Evolutionary conservation across 2,329 filamentous ascomycete species (phyloP).

Genomic region (Trichophyton schoenleinii): DNA sequence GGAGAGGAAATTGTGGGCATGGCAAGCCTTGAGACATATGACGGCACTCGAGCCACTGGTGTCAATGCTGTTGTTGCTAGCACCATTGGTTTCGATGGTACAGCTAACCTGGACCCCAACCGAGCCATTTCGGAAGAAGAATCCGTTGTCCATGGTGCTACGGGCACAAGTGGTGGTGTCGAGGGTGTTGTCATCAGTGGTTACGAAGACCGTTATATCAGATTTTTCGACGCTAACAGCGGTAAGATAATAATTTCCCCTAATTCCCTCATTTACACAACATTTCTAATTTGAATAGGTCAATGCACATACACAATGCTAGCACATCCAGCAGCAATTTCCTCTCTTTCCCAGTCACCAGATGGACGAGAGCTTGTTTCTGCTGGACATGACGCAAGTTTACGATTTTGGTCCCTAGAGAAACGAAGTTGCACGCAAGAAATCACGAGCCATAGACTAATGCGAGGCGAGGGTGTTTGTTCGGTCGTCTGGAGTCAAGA

Average conservation of each 20-base stretch:
- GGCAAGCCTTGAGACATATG: constrained; percentile 88
- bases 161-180: constrained; percentile 66
- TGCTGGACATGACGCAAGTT: constrained; percentile 85
- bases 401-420: constrained; percentile 94
- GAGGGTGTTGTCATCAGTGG: constrained; percentile 93
- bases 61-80: constrained; percentile 88
- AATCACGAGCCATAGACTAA: constrained; percentile 80
- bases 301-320: constrained; percentile 99
- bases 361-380: constrained; percentile 91
- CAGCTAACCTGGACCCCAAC: constrained; percentile 48
- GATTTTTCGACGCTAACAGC: constrained; percentile 97
- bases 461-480: constrained; percentile 93
- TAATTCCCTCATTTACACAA: constrained; percentile 14
- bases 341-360: constrained; percentile 78
- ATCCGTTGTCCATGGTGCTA: constrained; percentile 62
- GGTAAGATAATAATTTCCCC: constrained; percentile 49
- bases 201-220: constrained; percentile 89
- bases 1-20: constrained; percentile 87
- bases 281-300: constrained; percentile 41
- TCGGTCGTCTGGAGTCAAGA: constrained; percentile 92
- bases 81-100: constrained; percentile 62
- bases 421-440: constrained; percentile 93
- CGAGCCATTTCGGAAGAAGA: constrained; percentile 57
- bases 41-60: constrained; percentile 67
- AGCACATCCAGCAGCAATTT: constrained; percentile 86